Conservation (phyloP, 495 filamentous ascomycete species). For the Podospora conica region DNA sequence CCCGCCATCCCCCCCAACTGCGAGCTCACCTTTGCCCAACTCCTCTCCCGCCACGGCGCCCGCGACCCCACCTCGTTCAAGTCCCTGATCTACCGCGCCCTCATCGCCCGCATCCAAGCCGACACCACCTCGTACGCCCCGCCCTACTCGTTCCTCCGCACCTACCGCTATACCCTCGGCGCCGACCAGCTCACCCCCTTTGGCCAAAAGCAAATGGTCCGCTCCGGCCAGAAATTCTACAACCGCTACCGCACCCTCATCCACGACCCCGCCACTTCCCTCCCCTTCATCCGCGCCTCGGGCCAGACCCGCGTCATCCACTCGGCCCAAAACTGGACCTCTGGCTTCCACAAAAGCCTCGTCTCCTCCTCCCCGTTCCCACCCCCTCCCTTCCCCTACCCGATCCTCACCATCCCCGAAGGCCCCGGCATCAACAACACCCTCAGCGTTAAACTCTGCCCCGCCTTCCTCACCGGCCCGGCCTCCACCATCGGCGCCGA, state of each 20-base stretch:
- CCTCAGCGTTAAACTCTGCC: constrained; percentile 64
- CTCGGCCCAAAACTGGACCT: constrained; percentile 64
- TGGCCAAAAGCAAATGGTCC: constrained; percentile 65
- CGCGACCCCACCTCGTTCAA: constrained; percentile 67
- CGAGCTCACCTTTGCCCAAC: constrained; percentile 67
- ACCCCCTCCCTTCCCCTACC: constrained; percentile 41
- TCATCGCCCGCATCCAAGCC: constrained; percentile 56
- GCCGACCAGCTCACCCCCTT: constrained; percentile 67
- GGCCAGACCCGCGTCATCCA: constrained; percentile 66
- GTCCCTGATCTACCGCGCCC: constrained; percentile 46
- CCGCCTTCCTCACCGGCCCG: constrained; percentile 50
- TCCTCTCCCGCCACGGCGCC: constrained; percentile 79
- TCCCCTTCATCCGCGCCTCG: constrained; percentile 67
- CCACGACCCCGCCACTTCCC: constrained; percentile 20
- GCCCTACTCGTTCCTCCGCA: constrained; percentile 56
- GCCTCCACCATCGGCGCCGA: constrained; percentile 39
- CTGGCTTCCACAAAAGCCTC: constrained; percentile 62
- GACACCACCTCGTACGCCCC: constrained; percentile 49
- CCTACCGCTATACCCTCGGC: constrained; percentile 68
- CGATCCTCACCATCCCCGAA: constrained; percentile 62
- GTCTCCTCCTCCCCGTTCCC: constrained; percentile 18
- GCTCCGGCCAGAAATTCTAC: constrained; percentile 71
- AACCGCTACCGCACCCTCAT: constrained; percentile 57
- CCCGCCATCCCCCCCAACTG: constrained; percentile 54
- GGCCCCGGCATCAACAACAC: constrained; percentile 63